Percentiles rank a stretch among this genome's conserved stretches.
Evolutionary conservation across 768 basidiomycete species (phyloP).

Genomic region (Lentinula aciculospora): DNA sequence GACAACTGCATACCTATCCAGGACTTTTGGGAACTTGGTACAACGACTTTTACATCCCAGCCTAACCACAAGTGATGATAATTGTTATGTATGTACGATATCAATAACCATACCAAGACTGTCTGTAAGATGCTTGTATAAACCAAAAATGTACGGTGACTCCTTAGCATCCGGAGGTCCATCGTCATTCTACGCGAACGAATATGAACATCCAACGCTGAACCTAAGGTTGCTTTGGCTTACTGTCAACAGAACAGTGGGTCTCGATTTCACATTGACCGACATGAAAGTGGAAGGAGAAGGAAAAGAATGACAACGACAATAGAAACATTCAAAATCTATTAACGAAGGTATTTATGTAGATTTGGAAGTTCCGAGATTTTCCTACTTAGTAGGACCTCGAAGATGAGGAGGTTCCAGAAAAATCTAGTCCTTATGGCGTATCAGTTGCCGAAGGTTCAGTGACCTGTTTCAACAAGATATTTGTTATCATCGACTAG

Average conservation of each 20-base stretch:
- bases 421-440: too few relatives aligned
- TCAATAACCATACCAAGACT: constrained; percentile 43
- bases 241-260: constrained; percentile 1
- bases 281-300: too few relatives aligned
- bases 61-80: constrained; percentile 52
- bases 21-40: constrained; percentile 78
- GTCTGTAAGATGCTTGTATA: constrained; percentile 56
- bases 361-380: too few relatives aligned
- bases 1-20: constrained; percentile 64
- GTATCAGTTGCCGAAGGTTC: too few relatives aligned
- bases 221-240: neutral
- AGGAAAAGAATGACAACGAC: too few relatives aligned
- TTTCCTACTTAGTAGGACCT: too few relatives aligned
- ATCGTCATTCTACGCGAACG: constrained; percentile 64
- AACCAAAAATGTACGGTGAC: constrained; percentile 71
- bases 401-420: too few relatives aligned
- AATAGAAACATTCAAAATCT: too few relatives aligned
- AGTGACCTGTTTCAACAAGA: too few relatives aligned
- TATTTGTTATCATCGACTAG: too few relatives aligned
- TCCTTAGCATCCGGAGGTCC: constrained; percentile 63
- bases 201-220: neutral
- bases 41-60: constrained; percentile 76
- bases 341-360: too few relatives aligned
- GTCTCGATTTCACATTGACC: neutral
- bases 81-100: constrained; percentile 26